A percentile compares a stretch with the other conserved stretches of the same genome.
phyloP scores from a whole-genome alignment of 1,284 basidiomycete species.

The Ustilago cynodontis region DNA sequence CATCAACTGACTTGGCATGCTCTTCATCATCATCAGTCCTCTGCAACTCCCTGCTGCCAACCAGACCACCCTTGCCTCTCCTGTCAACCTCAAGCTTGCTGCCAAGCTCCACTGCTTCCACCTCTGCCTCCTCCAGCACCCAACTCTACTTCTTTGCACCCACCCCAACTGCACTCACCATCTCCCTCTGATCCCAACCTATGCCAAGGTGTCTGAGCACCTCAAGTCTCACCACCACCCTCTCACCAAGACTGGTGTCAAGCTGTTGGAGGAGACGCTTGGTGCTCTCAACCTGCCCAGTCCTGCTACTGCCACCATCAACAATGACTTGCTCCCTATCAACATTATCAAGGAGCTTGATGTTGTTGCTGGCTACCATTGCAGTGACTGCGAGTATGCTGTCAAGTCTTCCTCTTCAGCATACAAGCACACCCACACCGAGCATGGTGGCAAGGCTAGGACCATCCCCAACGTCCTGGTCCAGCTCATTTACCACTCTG shows the following conservation, averaged over 20 bases:
- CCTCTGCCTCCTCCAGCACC: background rate
- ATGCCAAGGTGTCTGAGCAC: background rate
- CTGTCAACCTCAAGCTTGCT: background rate
- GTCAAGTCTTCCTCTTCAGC: background rate
- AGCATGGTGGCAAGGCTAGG: background rate
- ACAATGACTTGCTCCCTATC: background rate
- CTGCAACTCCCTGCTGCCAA: background rate
- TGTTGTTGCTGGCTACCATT: background rate
- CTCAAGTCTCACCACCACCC: background rate
- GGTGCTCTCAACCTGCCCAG: background rate
- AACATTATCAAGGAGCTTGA: conserved; percentile 7
- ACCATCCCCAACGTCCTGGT: background rate
- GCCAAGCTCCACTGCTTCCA: background rate
- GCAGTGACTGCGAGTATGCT: background rate
- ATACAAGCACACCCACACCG: background rate
- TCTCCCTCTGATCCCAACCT: background rate
- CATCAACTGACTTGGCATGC: too few relatives aligned
- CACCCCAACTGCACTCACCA: background rate
- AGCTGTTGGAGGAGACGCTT: background rate
- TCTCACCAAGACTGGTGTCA: background rate
- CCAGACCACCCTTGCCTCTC: background rate
- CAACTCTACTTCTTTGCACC: background rate
- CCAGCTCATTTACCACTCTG: background rate
- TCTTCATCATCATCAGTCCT: background rate
- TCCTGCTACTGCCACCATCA: background rate